Evolutionary conservation across 1,284 basidiomycete species (phyloP).

Genomic region (Ustilago trichophora): DNA sequence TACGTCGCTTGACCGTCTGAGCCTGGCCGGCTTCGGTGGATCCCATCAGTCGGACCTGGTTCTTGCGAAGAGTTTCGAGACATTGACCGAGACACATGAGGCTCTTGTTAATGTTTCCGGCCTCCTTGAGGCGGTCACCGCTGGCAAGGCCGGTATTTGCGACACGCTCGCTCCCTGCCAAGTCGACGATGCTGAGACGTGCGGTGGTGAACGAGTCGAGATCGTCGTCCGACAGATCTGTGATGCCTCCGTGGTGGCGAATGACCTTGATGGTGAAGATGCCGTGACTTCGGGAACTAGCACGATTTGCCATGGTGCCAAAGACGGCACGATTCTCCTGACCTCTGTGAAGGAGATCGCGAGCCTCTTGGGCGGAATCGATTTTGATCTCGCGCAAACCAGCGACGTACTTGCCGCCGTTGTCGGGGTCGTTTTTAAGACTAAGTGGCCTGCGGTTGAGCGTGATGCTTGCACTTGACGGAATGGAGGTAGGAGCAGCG

Average conservation of each 20-base stretch:
- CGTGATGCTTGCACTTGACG: conserved; percentile 31
- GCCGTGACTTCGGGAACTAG: conserved; percentile 89
- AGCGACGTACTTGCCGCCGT: conserved; percentile 82
- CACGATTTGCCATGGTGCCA: conserved; percentile 90
- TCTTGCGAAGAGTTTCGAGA: conserved; percentile 90
- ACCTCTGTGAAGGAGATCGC: conserved; percentile 74
- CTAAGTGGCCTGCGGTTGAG: conserved; percentile 83
- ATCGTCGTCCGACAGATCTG: conserved; percentile 25
- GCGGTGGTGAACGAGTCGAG: conserved; percentile 73
- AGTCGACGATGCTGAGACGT: conserved; percentile 89
- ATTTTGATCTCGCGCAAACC: conserved; percentile 88
- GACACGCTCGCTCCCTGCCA: conserved; percentile 93
- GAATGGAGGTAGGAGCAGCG: conserved; percentile 11
- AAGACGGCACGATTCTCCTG: conserved; percentile 93
- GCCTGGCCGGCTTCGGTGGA: conserved; percentile 39
- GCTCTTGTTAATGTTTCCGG: conserved; percentile 97
- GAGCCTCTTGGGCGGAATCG: conserved; percentile 67
- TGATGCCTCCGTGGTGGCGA: conserved; percentile 75
- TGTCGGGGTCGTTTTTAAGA: conserved; percentile 75
- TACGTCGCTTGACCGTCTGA: conserved; percentile 26
- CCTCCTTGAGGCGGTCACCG: conserved; percentile 80
- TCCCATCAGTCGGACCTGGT: conserved; percentile 72
- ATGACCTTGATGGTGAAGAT: conserved; percentile 92
- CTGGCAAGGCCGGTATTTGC: conserved; percentile 82
- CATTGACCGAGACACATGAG: conserved; percentile 98